These are phyloP conservation scores for Xylaria acuta DNA, from an alignment of 495 filamentous ascomycete species.

Conservation along the genomic window DNA sequence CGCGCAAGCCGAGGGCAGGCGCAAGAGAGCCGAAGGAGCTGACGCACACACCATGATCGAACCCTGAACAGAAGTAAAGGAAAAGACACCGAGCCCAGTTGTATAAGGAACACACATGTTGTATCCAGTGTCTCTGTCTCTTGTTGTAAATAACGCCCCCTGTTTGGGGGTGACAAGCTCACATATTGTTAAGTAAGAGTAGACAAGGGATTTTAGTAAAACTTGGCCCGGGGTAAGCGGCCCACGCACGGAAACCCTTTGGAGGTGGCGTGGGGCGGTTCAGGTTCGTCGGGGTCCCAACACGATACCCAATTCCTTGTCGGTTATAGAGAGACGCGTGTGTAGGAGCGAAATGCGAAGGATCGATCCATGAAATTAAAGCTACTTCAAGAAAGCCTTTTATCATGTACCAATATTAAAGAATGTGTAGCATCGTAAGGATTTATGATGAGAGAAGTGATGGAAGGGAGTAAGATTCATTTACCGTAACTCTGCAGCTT, in stretches of 20 bases:
- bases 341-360: neutral
- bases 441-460: neutral
- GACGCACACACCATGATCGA: conserved; percentile 21
- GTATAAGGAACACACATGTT: conserved; percentile 12
- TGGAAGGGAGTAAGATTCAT: neutral
- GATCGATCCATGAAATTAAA: conserved; percentile 12
- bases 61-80: conserved; percentile 6
- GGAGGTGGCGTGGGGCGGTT: neutral
- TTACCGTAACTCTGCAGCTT: neutral
- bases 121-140: conserved; percentile 15
- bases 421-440: neutral
- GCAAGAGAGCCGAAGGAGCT: conserved; percentile 25
- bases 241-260: conserved; percentile 3
- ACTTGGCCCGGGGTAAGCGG: conserved; percentile 2
- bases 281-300: conserved; percentile 12
- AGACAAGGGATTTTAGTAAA: neutral
- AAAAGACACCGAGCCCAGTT: neutral
- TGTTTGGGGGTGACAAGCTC: neutral
- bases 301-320: conserved; percentile 26
- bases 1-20: conserved; percentile 39
- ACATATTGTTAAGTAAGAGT: conserved; percentile 13
- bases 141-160: conserved; percentile 21
- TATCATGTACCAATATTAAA: neutral
- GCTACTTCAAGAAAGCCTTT: neutral
- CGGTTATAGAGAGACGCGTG: conserved; percentile 25